Conservation (phyloP, 768 basidiomycete species). For the Brasilioporus rufonigricans region DNA sequence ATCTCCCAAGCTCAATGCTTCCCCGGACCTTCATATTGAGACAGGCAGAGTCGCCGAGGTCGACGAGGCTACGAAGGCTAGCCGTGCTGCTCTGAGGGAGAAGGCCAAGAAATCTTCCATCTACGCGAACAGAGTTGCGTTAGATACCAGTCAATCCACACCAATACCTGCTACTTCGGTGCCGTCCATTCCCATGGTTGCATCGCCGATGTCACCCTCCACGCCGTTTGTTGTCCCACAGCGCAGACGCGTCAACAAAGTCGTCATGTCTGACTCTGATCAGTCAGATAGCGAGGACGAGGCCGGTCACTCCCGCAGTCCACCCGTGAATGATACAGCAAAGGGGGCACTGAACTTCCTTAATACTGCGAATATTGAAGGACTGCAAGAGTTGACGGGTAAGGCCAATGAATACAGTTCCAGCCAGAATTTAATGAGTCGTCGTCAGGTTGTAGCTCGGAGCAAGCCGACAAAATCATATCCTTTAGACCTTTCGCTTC, state of each 20-base stretch:
- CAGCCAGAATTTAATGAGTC: conserved; percentile 2
- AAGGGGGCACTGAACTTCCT: conserved; percentile 63
- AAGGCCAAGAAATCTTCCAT: conserved; percentile 83
- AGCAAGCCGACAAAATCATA: conserved; percentile 80
- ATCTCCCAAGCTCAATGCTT: conserved; percentile 4
- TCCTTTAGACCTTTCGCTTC: conserved; percentile 77
- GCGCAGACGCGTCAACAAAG: conserved; percentile 54
- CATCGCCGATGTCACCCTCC: conserved; percentile 38
- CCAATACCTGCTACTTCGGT: conserved; percentile 30
- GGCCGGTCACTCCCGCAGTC: conserved; percentile 30
- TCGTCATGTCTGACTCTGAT: conserved; percentile 64
- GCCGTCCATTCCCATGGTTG: conserved; percentile 31
- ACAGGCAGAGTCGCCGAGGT: conserved; percentile 68
- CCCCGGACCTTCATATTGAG: conserved; percentile 28
- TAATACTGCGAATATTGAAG: conserved; percentile 59
- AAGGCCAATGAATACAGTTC: conserved; percentile 17
- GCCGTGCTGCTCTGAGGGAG: conserved; percentile 62
- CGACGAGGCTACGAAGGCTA: conserved; percentile 70
- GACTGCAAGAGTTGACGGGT: conserved; percentile 77
- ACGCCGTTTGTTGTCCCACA: conserved; percentile 43
- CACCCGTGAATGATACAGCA: conserved; percentile 41
- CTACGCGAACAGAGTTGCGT: conserved; percentile 61
- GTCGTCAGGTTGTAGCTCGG: conserved; percentile 64
- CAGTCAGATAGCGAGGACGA: conserved; percentile 50
- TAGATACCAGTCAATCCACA: conserved; percentile 47